Percentiles rank a stretch among this genome's conserved stretches.
These are phyloP conservation scores for Cytospora schulzeri DNA, from an alignment of 2,329 filamentous ascomycete genomes.

Conservation along the genomic window DNA sequence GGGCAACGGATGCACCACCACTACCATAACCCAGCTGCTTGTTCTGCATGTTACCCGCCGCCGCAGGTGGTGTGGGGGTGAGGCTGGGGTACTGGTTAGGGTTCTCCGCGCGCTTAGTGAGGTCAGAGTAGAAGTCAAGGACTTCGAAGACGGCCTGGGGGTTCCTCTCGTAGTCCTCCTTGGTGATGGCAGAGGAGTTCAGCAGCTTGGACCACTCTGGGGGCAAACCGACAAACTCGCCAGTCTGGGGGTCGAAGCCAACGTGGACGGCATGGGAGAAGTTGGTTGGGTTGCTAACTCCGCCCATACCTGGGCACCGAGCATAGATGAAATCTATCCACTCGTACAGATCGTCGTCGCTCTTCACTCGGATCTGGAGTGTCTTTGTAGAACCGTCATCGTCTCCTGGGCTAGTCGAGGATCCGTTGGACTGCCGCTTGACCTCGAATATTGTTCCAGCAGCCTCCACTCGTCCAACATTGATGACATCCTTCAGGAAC, in stretches of 20 bases:
- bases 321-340: constrained; percentile 99
- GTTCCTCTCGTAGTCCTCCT: constrained; percentile 98
- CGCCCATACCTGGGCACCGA: constrained; percentile 94
- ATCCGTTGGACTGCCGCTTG: constrained; percentile 70
- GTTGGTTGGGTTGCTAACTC: constrained; percentile 97
- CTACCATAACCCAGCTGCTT: constrained; percentile 65
- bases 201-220: constrained; percentile 97
- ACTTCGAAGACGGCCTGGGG: constrained; percentile 84
- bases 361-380: constrained; percentile 90
- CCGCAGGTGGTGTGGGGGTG: constrained; percentile 66
- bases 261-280: constrained; percentile 97
- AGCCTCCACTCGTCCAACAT: constrained; percentile 87
- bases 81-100: constrained; percentile 68
- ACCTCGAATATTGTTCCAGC: constrained; percentile 94
- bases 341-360: constrained; percentile 94
- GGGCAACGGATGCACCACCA: constrained; percentile 61
- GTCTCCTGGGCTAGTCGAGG: constrained; percentile 71
- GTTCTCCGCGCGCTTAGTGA: constrained; percentile 74
- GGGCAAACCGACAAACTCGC: constrained; percentile 91
- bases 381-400: constrained; percentile 81
- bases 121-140: constrained; percentile 82
- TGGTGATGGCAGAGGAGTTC: constrained; percentile 94
- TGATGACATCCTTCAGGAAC: constrained; percentile 82
- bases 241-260: constrained; percentile 92
- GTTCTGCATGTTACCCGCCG: constrained; percentile 55